A percentile compares a stretch with the other conserved stretches of the same genome.
Conservation (phyloP, 2,329 filamentous ascomycete genomes). For the Talaromyces albobiverticillius region DNA sequence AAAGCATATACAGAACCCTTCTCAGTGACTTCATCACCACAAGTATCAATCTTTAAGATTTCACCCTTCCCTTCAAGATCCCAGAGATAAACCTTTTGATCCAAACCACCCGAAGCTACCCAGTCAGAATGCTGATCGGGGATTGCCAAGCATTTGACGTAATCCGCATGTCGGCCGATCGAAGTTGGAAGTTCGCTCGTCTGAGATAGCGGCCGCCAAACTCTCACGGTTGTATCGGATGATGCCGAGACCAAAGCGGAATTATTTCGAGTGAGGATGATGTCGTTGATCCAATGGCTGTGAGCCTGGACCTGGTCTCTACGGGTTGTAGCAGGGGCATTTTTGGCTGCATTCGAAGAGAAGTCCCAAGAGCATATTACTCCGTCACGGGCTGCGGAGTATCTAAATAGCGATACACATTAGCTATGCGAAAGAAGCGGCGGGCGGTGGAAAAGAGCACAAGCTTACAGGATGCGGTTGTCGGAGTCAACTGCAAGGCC, state of each 20-base stretch:
- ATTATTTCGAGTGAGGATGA: slow-evolving; percentile 74
- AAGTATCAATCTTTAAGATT: slow-evolving; percentile 73
- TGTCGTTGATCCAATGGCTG: slow-evolving; percentile 95
- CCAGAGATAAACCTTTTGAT: slow-evolving; percentile 90
- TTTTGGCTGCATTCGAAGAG: slow-evolving; percentile 21
- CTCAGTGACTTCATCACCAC: slow-evolving; percentile 73
- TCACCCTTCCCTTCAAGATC: slow-evolving; percentile 86
- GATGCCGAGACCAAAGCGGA: slow-evolving; percentile 81
- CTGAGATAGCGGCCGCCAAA: slow-evolving; percentile 75
- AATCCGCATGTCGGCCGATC: slow-evolving; percentile 91
- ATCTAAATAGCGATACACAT: slow-evolving; percentile 54
- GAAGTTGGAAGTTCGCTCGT: slow-evolving; percentile 66
- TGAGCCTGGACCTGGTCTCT: slow-evolving; percentile 72
- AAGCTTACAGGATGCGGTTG: slow-evolving; percentile 77
- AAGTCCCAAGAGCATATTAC: slow-evolving; percentile 92
- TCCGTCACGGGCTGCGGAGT: slow-evolving; percentile 92
- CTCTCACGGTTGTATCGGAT: slow-evolving; percentile 88
- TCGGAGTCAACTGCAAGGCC: slow-evolving; percentile 82
- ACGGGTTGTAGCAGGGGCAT: slow-evolving; percentile 49
- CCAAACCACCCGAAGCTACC: slow-evolving; percentile 91
- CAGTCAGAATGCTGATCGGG: slow-evolving; percentile 70
- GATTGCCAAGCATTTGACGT: slow-evolving; percentile 89
- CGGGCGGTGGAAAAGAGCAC: slow-evolving; percentile 9
- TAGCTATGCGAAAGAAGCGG: slow-evolving; percentile 3
- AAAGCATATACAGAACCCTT: slow-evolving; percentile 96